These are phyloP conservation scores for Cutaneotrichosporon mucoides DNA, from an alignment of 1,284 basidiomycete species.

Conservation along the genomic window DNA sequence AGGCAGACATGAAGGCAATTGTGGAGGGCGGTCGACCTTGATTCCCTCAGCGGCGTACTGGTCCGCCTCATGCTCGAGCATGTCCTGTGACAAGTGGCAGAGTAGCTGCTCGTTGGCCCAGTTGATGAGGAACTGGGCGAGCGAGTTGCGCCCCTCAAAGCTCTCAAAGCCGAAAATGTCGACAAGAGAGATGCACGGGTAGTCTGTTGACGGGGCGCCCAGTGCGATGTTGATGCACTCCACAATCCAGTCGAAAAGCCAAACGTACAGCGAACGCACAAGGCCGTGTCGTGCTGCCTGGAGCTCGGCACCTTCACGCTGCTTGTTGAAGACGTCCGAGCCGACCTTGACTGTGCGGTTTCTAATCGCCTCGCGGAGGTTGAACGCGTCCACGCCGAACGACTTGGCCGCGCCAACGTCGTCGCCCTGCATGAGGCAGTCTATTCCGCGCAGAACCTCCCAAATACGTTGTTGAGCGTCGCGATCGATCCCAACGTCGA, in stretches of 20 bases:
- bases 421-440: constrained; percentile 12
- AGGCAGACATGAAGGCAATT: constrained; percentile 13
- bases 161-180: constrained; percentile 23
- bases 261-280: constrained; percentile 18
- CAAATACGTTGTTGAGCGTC: constrained; percentile 14
- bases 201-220: constrained; percentile 8
- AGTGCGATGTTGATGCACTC: constrained; percentile 14
- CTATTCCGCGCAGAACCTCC: constrained; percentile 16
- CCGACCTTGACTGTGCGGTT: constrained; percentile 16
- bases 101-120: constrained; percentile 23
- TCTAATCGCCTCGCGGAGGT: constrained; percentile 13
- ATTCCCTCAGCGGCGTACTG: constrained; percentile 18
- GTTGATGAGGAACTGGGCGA: constrained; percentile 23
- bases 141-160: constrained; percentile 13
- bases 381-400: constrained; percentile 10
- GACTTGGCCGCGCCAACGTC: constrained; percentile 4
- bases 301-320: constrained; percentile 14
- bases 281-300: constrained; percentile 17
- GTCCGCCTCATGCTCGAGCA: constrained; percentile 19
- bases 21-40: constrained; percentile 9
- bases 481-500: constrained; percentile 7
- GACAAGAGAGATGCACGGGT: constrained; percentile 16
- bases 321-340: constrained; percentile 12
- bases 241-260: constrained; percentile 19
- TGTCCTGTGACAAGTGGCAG: constrained; percentile 16